phyloP scores from a whole-genome alignment of 257 asterid species.

The Ilex asprella region DNA sequence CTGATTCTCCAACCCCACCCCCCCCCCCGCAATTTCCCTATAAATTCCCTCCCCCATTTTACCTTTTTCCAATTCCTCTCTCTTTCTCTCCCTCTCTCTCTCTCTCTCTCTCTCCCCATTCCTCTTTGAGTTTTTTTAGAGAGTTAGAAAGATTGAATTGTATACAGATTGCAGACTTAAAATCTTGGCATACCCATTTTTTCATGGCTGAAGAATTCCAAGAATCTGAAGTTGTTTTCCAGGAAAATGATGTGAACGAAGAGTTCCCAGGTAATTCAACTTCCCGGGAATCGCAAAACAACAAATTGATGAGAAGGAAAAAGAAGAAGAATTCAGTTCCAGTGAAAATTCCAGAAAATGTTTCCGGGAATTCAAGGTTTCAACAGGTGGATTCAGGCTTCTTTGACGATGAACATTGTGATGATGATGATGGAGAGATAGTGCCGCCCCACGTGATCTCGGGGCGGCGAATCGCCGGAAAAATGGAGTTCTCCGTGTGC shows the following conservation, averaged over 20 bases:
- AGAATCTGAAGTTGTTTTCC: constrained; percentile 61
- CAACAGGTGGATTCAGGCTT: constrained; percentile 20
- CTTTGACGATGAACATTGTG: constrained; percentile 1
- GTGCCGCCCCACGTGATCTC: constrained; percentile 3
- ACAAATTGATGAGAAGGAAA: constrained; percentile 19
- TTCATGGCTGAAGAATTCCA: constrained; percentile 68
- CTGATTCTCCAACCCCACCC: constrained; percentile 21
- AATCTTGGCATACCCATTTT: background rate
- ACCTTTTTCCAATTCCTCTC: constrained; percentile 6
- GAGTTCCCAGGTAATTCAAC: constrained; percentile 3
- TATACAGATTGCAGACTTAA: background rate
- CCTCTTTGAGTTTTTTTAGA: background rate
- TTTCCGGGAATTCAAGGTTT: constrained; percentile 26
- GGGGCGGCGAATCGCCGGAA: background rate
- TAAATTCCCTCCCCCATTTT: constrained; percentile 27
- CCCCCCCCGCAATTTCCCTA: too few relatives aligned
- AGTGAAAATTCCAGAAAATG: constrained; percentile 49
- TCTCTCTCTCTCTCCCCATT: constrained; percentile 3
- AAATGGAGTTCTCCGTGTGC: background rate
- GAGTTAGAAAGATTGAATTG: too few relatives aligned
- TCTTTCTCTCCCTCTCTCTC: constrained; percentile 9
- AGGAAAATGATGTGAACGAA: constrained; percentile 20
- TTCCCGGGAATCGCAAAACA: constrained; percentile 13
- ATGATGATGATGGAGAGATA: background rate
- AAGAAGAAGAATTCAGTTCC: constrained; percentile 34